These are phyloP conservation scores for Cercophora scortea DNA, from an alignment of 495 filamentous ascomycete species.

Conservation along the genomic window DNA sequence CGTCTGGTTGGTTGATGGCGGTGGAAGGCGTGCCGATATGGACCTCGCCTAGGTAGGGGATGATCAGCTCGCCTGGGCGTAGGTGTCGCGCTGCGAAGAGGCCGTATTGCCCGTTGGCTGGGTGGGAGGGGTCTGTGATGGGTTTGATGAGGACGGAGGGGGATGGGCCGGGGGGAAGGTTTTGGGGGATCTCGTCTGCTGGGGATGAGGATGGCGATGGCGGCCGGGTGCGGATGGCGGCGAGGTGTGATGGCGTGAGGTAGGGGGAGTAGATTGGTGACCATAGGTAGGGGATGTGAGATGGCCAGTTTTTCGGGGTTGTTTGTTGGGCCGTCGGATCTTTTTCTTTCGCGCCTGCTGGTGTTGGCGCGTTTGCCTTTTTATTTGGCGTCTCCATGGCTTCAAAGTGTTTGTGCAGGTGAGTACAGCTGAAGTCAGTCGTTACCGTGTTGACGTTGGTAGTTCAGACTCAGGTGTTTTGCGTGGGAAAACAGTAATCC, in stretches of 20 bases:
- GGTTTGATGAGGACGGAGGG: slow-evolving; percentile 43
- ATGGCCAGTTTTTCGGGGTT: slow-evolving; percentile 51
- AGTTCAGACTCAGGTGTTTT: too few relatives aligned
- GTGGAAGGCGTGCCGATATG: slow-evolving; percentile 32
- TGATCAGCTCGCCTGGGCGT: slow-evolving; percentile 46
- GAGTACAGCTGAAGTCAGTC: not conserved
- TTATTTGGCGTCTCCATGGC: not conserved
- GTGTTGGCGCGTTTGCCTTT: not conserved
- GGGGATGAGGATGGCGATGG: slow-evolving; percentile 8
- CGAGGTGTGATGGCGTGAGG: slow-evolving; percentile 29
- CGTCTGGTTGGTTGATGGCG: not conserved
- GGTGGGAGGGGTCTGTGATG: slow-evolving; percentile 46
- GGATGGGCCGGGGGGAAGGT: slow-evolving; percentile 34
- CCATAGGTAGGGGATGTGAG: slow-evolving; percentile 43
- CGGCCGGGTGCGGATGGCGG: slow-evolving; percentile 27
- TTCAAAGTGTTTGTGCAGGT: not conserved
- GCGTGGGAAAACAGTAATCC: too few relatives aligned
- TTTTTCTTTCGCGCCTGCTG: not conserved
- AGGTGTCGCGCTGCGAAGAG: slow-evolving; percentile 56
- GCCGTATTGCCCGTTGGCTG: slow-evolving; percentile 55
- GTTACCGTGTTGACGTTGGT: not conserved
- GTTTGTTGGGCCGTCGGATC: not conserved
- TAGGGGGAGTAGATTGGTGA: slow-evolving; percentile 40
- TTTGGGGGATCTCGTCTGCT: slow-evolving; percentile 24
- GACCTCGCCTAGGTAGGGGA: slow-evolving; percentile 59